Conservation (phyloP, 345 rosid species). For the Sapria himalayana region DNA sequence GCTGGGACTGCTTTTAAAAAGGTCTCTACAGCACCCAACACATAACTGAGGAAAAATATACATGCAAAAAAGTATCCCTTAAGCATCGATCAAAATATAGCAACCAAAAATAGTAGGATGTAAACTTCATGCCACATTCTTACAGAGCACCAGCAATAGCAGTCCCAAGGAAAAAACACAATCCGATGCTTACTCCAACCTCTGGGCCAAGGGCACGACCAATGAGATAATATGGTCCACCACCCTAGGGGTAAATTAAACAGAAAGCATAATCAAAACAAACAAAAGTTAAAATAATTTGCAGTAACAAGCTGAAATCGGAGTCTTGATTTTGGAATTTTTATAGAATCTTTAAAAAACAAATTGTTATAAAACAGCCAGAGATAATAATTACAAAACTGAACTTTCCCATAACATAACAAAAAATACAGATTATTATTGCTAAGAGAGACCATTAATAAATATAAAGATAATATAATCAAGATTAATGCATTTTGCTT, state of each 20-base stretch:
- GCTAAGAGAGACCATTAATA: no score
- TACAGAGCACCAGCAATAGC: conserved; percentile 99
- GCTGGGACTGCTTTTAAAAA: conserved; percentile 89
- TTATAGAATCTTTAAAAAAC: no score
- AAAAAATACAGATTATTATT: no score
- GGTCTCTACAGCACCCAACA: conserved; percentile 98
- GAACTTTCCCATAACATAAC: no score
- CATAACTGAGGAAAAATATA: conserved; percentile 36
- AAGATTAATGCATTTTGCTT: no score
- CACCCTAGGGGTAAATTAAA: conserved; percentile 34
- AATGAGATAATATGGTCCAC: conserved; percentile 98
- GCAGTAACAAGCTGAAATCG: no score
- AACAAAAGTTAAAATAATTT: background rate
- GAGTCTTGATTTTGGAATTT: no score
- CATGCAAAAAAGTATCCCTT: conserved; percentile 3
- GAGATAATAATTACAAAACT: no score
- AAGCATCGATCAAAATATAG: conserved; percentile 6
- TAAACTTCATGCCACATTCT: conserved; percentile 18
- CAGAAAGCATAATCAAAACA: no score
- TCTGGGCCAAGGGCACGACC: conserved; percentile 99
- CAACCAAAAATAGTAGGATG: conserved; percentile 2
- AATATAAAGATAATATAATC: no score
- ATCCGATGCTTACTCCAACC: conserved; percentile 98
- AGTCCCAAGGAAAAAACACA: conserved; percentile 97
- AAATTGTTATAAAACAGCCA: no score